Evolutionary conservation across 1,284 basidiomycete genomes (phyloP).

Genomic region (Puccinia coronata): DNA sequence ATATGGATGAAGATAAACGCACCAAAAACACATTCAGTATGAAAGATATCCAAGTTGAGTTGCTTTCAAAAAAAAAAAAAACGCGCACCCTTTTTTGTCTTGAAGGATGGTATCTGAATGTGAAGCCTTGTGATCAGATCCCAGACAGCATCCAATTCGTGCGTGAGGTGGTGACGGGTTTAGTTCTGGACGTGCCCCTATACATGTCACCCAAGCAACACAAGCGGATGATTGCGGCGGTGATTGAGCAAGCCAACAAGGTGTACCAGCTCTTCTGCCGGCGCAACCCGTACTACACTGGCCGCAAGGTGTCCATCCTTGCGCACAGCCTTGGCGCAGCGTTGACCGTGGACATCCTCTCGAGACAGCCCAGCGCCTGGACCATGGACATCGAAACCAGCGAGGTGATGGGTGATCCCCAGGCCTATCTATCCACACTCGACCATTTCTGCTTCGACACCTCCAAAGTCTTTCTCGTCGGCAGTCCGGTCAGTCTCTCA

Average conservation of each 20-base stretch:
- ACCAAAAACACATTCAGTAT: slow-evolving; percentile 53
- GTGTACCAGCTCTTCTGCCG: slow-evolving; percentile 57
- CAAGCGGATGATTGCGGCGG: slow-evolving; percentile 56
- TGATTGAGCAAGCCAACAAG: slow-evolving; percentile 57
- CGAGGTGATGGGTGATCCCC: slow-evolving; percentile 31
- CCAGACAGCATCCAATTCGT: slow-evolving; percentile 56
- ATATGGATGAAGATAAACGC: slow-evolving; percentile 9
- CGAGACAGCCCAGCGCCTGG: slow-evolving; percentile 55
- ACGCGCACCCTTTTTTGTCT: neutral
- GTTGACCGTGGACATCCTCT: slow-evolving; percentile 56
- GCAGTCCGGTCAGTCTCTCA: slow-evolving; percentile 54
- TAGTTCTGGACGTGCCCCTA: slow-evolving; percentile 58
- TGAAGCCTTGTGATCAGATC: slow-evolving; percentile 43
- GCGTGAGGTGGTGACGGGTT: slow-evolving; percentile 55
- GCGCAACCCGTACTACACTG: slow-evolving; percentile 57
- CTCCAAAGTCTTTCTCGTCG: slow-evolving; percentile 56
- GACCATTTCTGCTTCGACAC: slow-evolving; percentile 56
- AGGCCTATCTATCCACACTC: slow-evolving; percentile 10
- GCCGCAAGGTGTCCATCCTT: slow-evolving; percentile 57
- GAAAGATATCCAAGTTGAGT: slow-evolving; percentile 54
- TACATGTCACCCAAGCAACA: slow-evolving; percentile 56
- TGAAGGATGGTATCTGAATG: neutral
- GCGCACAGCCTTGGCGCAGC: slow-evolving; percentile 55
- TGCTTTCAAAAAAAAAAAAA: too few relatives aligned
- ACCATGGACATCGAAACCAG: slow-evolving; percentile 35